Conservation (phyloP, 768 basidiomycete species). For the Gymnopilus dilepis region DNA sequence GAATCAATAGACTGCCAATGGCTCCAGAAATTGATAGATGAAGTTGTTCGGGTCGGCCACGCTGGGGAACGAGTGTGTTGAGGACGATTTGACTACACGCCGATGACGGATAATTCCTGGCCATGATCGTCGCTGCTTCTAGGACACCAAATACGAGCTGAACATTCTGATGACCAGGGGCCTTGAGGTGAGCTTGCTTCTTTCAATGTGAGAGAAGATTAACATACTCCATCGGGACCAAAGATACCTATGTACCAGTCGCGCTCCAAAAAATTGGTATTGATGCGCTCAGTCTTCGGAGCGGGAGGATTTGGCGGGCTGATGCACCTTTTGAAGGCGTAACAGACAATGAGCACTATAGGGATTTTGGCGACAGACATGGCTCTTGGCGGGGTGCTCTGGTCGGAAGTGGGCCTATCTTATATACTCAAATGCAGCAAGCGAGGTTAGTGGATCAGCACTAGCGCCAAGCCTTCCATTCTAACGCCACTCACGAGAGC, state of each 20-base stretch:
- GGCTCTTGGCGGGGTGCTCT: no score
- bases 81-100: neutral
- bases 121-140: slow-evolving; percentile 10
- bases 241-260: neutral
- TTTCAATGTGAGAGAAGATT: neutral
- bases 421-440: no score
- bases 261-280: slow-evolving; percentile 6
- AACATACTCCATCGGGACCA: neutral
- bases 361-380: no score
- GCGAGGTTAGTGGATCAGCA: no score
- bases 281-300: slow-evolving; percentile 9
- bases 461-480: no score
- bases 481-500: no score
- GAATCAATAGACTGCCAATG: neutral
- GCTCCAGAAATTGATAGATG: neutral
- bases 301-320: slow-evolving; percentile 6
- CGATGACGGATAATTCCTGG: neutral
- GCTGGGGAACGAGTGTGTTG: neutral
- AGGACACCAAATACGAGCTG: slow-evolving; percentile 2
- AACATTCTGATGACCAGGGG: neutral
- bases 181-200: neutral
- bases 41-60: neutral
- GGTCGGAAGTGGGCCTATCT: no score
- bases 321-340: neutral
- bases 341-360: neutral